These are phyloP conservation scores for Trichoderma gracile DNA, from an alignment of 2,329 filamentous ascomycete species.

Conservation along the genomic window DNA sequence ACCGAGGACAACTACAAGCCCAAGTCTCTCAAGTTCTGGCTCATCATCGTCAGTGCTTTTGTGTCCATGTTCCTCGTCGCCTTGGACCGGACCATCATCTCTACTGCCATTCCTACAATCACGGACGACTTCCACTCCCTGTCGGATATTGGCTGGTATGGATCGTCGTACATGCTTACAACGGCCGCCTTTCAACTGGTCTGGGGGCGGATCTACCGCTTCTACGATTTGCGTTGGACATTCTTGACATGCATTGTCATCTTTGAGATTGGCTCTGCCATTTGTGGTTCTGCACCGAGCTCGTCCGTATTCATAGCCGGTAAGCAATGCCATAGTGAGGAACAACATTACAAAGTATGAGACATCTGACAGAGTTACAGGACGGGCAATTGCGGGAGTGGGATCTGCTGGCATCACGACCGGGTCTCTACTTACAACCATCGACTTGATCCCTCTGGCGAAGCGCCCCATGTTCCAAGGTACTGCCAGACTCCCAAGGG, in stretches of 20 bases:
- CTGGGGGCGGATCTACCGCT: slow-evolving; percentile 57
- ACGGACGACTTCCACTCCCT: slow-evolving; percentile 59
- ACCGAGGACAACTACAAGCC: slow-evolving; percentile 51
- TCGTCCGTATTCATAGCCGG: slow-evolving; percentile 58
- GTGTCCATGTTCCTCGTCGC: slow-evolving; percentile 59
- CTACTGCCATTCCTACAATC: slow-evolving; percentile 56
- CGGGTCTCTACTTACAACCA: slow-evolving; percentile 57
- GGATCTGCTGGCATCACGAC: slow-evolving; percentile 60
- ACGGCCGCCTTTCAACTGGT: slow-evolving; percentile 55
- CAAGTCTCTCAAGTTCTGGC: slow-evolving; percentile 56
- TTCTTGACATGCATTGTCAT: slow-evolving; percentile 52
- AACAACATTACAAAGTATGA: neutral
- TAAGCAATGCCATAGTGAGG: neutral
- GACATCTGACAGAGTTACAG: neutral
- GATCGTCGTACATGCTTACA: slow-evolving; percentile 61
- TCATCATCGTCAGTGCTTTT: slow-evolving; percentile 55
- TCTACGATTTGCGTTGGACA: slow-evolving; percentile 52
- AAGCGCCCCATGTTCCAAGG: slow-evolving; percentile 61
- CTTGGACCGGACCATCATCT: slow-evolving; percentile 58
- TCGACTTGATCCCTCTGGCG: slow-evolving; percentile 59
- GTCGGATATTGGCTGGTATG: slow-evolving; percentile 65
- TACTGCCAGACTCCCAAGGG: neutral
- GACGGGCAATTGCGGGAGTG: slow-evolving; percentile 56
- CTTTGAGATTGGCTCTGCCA: slow-evolving; percentile 56
- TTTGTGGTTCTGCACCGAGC: slow-evolving; percentile 57